Evolutionary conservation across 768 basidiomycete genomes (phyloP).

Genomic region (Omphalotus guepiniiformis): DNA sequence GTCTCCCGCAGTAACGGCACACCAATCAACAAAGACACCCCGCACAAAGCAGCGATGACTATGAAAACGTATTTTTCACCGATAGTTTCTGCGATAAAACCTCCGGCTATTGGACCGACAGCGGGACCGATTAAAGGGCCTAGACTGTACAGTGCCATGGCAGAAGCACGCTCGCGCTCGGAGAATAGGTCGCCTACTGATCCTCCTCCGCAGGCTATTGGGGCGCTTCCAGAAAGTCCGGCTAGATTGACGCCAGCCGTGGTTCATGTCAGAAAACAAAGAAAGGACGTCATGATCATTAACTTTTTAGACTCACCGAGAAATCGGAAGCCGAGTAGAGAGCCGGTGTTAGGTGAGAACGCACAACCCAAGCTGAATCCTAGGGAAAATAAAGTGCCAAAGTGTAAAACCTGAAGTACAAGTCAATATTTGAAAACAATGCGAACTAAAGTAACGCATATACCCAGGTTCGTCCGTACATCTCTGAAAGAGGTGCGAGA

Average conservation of each 20-base stretch:
- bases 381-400: conserved; percentile 44
- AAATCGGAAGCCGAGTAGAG: conserved; percentile 52
- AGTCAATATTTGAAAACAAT: conserved; percentile 1
- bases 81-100: conserved; percentile 44
- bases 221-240: conserved; percentile 51
- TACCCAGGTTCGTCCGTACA: conserved; percentile 53
- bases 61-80: conserved; percentile 51
- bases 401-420: conserved; percentile 46
- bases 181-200: conserved; percentile 53
- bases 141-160: conserved; percentile 52
- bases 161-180: conserved; percentile 49
- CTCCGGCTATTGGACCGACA: conserved; percentile 49
- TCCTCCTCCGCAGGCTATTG: conserved; percentile 51
- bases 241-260: conserved; percentile 19
- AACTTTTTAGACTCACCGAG: conserved; percentile 44
- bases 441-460: neutral
- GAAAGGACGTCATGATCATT: neutral
- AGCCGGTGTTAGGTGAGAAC: conserved; percentile 39
- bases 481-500: conserved; percentile 40
- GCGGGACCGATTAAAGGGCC: conserved; percentile 45
- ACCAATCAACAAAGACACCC: conserved; percentile 31
- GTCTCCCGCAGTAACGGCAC: conserved; percentile 53
- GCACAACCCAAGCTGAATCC: conserved; percentile 56
- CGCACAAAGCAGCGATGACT: conserved; percentile 34
- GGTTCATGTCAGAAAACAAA: neutral